Percentiles rank a stretch among this genome's conserved stretches.
These are phyloP conservation scores for Umbelopsis sp. DNA, from an alignment of 192 early-diverging fungal species.

Conservation along the genomic window DNA sequence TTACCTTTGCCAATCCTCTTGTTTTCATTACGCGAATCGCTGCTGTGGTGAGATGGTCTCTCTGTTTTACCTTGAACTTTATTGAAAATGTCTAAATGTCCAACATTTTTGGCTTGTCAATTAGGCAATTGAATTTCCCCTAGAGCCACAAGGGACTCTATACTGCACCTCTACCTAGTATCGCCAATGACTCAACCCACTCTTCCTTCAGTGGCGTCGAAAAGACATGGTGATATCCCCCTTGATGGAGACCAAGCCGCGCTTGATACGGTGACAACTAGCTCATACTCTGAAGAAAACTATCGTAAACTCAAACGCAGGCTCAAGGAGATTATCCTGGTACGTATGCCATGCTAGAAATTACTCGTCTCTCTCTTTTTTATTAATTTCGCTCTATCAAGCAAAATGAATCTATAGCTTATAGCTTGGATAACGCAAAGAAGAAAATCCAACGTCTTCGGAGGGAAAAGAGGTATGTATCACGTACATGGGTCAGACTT, in stretches of 20 bases:
- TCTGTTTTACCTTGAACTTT: not conserved
- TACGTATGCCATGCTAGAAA: conserved; percentile 9
- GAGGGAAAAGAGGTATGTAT: conserved; percentile 24
- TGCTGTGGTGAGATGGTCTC: conserved; percentile 1
- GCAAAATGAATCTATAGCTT: conserved; percentile 22
- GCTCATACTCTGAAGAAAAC: conserved; percentile 39
- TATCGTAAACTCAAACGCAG: conserved; percentile 47
- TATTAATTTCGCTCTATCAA: not conserved
- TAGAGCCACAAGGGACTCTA: not conserved
- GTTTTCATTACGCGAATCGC: not conserved
- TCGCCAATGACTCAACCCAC: conserved; percentile 13
- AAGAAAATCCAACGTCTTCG: conserved; percentile 20
- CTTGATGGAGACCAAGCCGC: not conserved
- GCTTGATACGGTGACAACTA: conserved; percentile 7
- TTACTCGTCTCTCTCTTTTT: not conserved
- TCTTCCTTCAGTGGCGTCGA: not conserved
- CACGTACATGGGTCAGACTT: not conserved
- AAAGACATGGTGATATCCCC: conserved; percentile 18
- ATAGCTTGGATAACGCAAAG: conserved; percentile 16
- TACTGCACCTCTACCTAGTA: not conserved
- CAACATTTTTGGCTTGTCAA: not conserved
- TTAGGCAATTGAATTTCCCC: not conserved
- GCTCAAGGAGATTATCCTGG: conserved; percentile 45
- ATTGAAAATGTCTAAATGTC: not conserved
- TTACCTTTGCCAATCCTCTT: not conserved